phyloP scores from a whole-genome alignment of 2,329 filamentous ascomycete genomes.

The Emmonsiellopsis sp. region DNA sequence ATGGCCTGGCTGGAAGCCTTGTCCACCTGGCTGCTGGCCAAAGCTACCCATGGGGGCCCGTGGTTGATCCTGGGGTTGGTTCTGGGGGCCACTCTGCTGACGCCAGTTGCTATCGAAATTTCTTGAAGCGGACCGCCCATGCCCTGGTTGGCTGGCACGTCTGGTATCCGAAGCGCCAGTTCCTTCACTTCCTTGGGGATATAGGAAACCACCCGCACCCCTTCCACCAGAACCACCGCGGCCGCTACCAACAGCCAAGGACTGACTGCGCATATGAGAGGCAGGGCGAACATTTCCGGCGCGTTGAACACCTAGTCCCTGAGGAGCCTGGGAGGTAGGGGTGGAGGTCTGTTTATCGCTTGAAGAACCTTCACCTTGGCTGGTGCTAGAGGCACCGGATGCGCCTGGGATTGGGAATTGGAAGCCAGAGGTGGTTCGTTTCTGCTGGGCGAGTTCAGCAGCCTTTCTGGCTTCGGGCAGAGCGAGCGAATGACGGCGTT shows the following conservation, averaged over 20 bases:
- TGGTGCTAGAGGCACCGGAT: conserved; percentile 41
- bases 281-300: conserved; percentile 80
- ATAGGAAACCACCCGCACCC: conserved; percentile 65
- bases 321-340: conserved; percentile 39
- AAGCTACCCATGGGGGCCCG: conserved; percentile 54
- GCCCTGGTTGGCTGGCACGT: conserved; percentile 45
- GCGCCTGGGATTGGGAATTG: conserved; percentile 79
- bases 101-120: conserved; percentile 99
- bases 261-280: conserved; percentile 45
- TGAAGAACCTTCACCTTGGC: conserved; percentile 47
- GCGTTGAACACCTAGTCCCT: conserved; percentile 58
- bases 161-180: conserved; percentile 32
- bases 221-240: conserved; percentile 56
- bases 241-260: conserved; percentile 46
- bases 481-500: conserved; percentile 88
- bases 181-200: conserved; percentile 50
- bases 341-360: conserved; percentile 33
- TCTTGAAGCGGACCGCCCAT: conserved; percentile 72
- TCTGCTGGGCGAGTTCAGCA: conserved; percentile 92
- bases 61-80: conserved; percentile 40
- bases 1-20: conserved; percentile 82
- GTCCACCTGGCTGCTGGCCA: conserved; percentile 60
- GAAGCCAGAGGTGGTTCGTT: conserved; percentile 86
- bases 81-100: conserved; percentile 55
- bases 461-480: conserved; percentile 96